Percentiles rank a stretch among this genome's conserved stretches.
These are phyloP conservation scores for Trichoderma citrinoviride DNA, from an alignment of 2,329 filamentous ascomycete genomes.

Conservation along the genomic window DNA sequence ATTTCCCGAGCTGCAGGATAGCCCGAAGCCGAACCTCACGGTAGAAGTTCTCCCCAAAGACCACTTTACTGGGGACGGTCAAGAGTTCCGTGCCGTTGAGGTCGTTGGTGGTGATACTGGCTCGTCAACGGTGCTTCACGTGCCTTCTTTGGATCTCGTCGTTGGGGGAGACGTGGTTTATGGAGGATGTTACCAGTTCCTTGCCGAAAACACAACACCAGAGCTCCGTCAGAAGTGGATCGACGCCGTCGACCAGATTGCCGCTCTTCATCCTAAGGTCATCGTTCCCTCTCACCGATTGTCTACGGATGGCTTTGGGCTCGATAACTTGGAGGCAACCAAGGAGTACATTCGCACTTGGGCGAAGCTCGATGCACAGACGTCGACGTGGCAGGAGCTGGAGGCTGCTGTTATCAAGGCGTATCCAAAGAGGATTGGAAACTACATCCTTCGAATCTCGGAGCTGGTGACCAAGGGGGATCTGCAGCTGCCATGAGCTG, in stretches of 20 bases:
- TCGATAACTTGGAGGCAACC: background rate
- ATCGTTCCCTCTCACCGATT: background rate
- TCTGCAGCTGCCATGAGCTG: background rate
- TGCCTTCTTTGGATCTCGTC: background rate
- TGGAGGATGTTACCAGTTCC: background rate
- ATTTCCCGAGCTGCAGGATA: background rate
- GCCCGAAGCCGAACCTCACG: background rate
- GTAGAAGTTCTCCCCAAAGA: background rate
- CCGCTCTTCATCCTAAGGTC: background rate
- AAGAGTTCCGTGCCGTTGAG: slow-evolving; percentile 9
- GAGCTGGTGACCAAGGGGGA: slow-evolving; percentile 1
- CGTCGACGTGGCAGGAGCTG: background rate
- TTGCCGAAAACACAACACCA: background rate
- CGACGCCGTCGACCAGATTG: background rate
- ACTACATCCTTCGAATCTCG: background rate
- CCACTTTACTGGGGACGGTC: background rate
- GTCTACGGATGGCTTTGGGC: background rate
- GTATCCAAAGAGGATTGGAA: slow-evolving; percentile 3
- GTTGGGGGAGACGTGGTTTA: slow-evolving; percentile 7
- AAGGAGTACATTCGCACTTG: slow-evolving; percentile 4
- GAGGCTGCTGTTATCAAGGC: background rate
- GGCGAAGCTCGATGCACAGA: background rate
- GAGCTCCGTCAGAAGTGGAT: background rate
- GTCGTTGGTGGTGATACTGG: background rate
- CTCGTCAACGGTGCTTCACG: background rate